Evolutionary conservation across 139 green algal genomes (phyloP), one percentile per base, ranked within the genome.

Genomic region (Edaphochlamys debaryana): DNA sequence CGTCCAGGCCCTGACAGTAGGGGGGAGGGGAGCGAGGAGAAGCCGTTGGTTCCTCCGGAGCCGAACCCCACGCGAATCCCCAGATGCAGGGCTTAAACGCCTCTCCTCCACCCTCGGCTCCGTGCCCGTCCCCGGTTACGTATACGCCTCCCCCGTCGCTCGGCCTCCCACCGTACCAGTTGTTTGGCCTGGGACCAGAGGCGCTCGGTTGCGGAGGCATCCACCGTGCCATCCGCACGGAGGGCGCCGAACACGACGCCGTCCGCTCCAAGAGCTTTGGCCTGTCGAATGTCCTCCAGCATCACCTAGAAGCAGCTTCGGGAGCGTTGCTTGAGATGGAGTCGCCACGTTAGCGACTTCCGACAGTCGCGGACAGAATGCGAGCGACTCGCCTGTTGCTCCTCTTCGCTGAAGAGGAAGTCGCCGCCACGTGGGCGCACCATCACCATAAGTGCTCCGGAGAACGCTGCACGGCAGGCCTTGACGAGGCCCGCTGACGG

Each of bases 381-480:
- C 58, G 5, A 23, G 36, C n/a, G 52, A 11, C 50, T 41, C 64
- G 75, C 81, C 32, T 63, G 22, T 36, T 81, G n/a, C n/a, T 90
- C 86, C 25, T 82, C 76, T n/a, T 81, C 36, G 25, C 1, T 82
- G 86, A 89, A 90, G 0, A 86, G 50, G 70, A 90, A 90, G 42
- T 90, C 86, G 8, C 86, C 86, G 11, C 81, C 86, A 13, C 86
- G 67, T 3, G 81, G 81, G 0, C 86, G 60, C 1, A 90, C 71
- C 1, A 90, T 62, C 2, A 90, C 80, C 75, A 89, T 86, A 22
- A 90, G 86, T 8, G 52, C 38, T 1, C 76, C 75, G 38, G 22
- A 34, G 5, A 62, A 67, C n/a, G 40, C 45, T 32, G 9, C 37
- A 11, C 63, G 42, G 17, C 45, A 56, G 34, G 58, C 60, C 62